Conservation (phyloP, 805 yeast genomes). For the Starmerella bacillaris region DNA sequence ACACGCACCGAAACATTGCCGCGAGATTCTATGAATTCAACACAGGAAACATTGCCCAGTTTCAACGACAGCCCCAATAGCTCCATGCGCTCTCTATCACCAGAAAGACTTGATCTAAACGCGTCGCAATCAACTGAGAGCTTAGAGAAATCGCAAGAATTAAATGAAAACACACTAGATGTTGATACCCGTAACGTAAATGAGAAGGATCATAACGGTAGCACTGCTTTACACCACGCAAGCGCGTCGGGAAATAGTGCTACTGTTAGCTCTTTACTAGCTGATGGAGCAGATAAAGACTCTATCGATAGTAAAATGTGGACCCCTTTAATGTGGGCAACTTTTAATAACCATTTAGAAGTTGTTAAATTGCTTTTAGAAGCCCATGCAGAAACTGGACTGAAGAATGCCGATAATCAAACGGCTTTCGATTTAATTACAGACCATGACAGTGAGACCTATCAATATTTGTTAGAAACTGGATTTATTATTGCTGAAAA, state of each 20-base stretch:
- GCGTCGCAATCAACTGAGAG: no score
- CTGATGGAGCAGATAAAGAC: conserved; percentile 24
- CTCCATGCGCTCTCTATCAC: no score
- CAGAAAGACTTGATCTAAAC: no score
- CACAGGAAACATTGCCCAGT: no score
- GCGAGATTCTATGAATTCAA: no score
- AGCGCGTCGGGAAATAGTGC: conserved; percentile 26
- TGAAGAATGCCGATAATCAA: no score
- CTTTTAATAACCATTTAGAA: conserved; percentile 72
- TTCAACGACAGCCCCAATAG: no score
- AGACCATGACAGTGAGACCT: conserved; percentile 34
- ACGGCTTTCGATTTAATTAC: no score
- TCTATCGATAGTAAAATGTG: conserved; percentile 25
- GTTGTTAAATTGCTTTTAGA: conserved; percentile 56
- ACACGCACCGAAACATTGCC: no score
- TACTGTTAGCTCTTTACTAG: conserved; percentile 22
- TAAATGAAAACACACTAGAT: no score
- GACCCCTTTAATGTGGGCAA: conserved; percentile 88
- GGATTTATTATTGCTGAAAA: conserved; percentile 13
- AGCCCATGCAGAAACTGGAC: conserved; percentile 27
- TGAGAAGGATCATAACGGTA: conserved; percentile 23
- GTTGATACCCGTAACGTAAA: conserved; percentile 15
- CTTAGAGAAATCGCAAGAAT: no score
- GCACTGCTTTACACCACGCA: conserved; percentile 26
- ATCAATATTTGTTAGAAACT: conserved; percentile 34